Evolutionary conservation across 2,329 filamentous ascomycete species (phyloP).

Genomic region (Mariannaea elegans): DNA sequence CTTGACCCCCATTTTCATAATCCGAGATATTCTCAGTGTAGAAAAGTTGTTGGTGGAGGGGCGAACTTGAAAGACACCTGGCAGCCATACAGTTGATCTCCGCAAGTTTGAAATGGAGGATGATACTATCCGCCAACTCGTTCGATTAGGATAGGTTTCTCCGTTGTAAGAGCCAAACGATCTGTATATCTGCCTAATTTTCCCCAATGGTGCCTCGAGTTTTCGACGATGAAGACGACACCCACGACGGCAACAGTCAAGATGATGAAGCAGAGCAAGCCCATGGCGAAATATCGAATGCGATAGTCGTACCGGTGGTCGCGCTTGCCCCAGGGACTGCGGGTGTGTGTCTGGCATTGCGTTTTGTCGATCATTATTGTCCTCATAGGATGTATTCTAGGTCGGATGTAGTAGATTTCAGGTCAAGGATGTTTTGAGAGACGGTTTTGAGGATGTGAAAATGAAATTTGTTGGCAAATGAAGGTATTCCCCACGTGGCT

Average conservation of each 20-base stretch:
- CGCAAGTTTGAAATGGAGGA: constrained; percentile 13
- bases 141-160: neutral
- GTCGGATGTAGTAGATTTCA: neutral
- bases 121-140: constrained; percentile 1
- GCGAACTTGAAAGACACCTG: constrained; percentile 6
- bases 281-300: constrained; percentile 40
- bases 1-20: no score
- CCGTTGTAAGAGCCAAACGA: neutral
- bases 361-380: constrained; percentile 34
- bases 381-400: neutral
- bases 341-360: constrained; percentile 44
- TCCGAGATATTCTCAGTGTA: no score
- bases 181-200: neutral
- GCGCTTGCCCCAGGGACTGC: constrained; percentile 39
- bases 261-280: constrained; percentile 32
- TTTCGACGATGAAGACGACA: constrained; percentile 30
- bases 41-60: no score
- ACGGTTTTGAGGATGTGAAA: no score
- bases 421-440: neutral
- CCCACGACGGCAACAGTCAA: constrained; percentile 33
- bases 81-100: constrained; percentile 21
- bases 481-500: no score
- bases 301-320: constrained; percentile 38
- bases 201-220: constrained; percentile 12
- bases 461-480: neutral